These are phyloP conservation scores for Arabidopsis suecica DNA, from an alignment of 345 rosid species.

Conservation along the genomic window DNA sequence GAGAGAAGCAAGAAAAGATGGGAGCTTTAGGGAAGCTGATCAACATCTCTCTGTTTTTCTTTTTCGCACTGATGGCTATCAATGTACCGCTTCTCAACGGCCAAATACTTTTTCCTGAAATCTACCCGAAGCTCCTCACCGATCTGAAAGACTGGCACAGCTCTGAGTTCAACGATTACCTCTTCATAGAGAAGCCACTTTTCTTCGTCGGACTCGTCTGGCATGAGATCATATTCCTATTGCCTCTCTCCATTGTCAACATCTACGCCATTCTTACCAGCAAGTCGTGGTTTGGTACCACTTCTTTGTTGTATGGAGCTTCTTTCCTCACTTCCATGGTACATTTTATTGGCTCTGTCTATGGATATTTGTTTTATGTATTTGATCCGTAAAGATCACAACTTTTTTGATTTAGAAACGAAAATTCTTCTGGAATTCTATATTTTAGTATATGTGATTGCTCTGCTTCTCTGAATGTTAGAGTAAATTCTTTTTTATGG, in stretches of 20 bases:
- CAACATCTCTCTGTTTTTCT: background rate
- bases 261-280: background rate
- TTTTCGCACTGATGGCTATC: background rate
- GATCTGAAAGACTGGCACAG: constrained; percentile 3
- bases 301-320: constrained; percentile 1
- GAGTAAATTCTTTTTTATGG: no score
- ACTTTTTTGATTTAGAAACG: background rate
- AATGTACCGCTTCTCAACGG: background rate
- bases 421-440: no score
- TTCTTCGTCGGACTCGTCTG: background rate
- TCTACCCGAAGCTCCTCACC: background rate
- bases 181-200: background rate
- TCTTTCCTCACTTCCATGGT: constrained; percentile 2
- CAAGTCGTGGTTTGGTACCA: background rate
- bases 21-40: constrained; percentile 4
- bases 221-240: background rate
- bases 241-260: background rate
- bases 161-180: background rate
- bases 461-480: no score
- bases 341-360: background rate
- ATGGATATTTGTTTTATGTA: no score
- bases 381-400: no score
- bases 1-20: background rate
- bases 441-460: no score
- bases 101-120: background rate